Evolutionary conservation across 768 basidiomycete genomes (phyloP), one percentile per base, ranked within the genome.

Genomic region (Epithele typhae): DNA sequence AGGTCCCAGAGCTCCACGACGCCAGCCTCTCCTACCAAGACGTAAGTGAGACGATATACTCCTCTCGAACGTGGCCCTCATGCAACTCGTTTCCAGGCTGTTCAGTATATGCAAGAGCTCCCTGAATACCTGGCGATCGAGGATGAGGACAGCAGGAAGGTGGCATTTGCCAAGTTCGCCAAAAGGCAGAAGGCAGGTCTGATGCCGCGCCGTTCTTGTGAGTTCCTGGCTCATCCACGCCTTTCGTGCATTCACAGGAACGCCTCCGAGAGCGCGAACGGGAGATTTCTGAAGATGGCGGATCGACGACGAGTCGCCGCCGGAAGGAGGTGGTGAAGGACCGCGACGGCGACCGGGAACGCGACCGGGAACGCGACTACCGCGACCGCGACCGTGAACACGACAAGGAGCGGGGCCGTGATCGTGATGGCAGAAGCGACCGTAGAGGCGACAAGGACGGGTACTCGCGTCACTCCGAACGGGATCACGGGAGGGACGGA

Each of bases 101-200:
- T 91, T 4, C 81, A 91, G 1, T 65, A 84, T 14, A 89, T 97
- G 43, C 76, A 91, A 63, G 73, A 92, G 40, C 74, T 97, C 33
- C 76, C 84, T 0, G 94, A 98, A 64, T 99, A 77, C 66, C 84
- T 83, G 56, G 92, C 85, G 15, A 66, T 98, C 14, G 86, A 92
- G 37, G 90, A 92, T 39, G 92, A 93, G n/a, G 89, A 92, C 50
- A 77, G 79, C 15, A 71, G 92, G 36, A 80, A 81, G 24, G 74
- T 77, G 4, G 93, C 94, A 1, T 98, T 92, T 63, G 67, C 77
- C 15, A 98, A 94, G 67, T 95, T 83, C 62, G 74, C 94, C 42
- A 90, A 87, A 64, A 71, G 95, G 48, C 92, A 96, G 61, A 96
- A 92, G 77, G 92, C 88, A 46, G 32, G 62, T 55, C 47, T 24